Percentiles rank a stretch among this genome's conserved stretches.
phyloP scores from a whole-genome alignment of 345 rosid genomes.

The Eucalyptus leucophloia region DNA sequence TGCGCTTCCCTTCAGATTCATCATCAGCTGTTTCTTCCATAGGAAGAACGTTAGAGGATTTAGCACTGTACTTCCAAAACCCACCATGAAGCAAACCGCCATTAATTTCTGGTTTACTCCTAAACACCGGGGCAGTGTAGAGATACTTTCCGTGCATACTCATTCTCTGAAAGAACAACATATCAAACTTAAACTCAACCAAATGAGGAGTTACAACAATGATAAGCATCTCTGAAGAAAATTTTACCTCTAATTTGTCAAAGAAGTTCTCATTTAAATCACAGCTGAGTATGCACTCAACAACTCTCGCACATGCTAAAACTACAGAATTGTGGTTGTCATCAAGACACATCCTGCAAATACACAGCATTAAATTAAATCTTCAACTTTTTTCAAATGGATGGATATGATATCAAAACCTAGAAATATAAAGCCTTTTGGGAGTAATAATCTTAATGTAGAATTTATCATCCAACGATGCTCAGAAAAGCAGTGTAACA shows the following conservation, averaged over 20 bases:
- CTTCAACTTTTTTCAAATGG: neutral
- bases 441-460: neutral
- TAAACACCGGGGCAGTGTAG: constrained; percentile 70
- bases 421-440: neutral
- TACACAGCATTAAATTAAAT: neutral
- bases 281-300: constrained; percentile 56
- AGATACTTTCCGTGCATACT: constrained; percentile 25
- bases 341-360: constrained; percentile 73
- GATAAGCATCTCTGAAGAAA: neutral
- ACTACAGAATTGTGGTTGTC: constrained; percentile 81
- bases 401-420: neutral
- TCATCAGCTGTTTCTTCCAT: constrained; percentile 30
- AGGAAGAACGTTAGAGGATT: constrained; percentile 59
- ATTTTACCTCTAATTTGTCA: constrained; percentile 60
- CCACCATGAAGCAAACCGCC: constrained; percentile 76
- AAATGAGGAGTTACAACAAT: neutral
- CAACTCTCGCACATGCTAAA: constrained; percentile 57
- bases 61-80: constrained; percentile 92
- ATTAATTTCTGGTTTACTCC: constrained; percentile 71
- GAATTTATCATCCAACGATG: neutral
- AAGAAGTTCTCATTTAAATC: constrained; percentile 51
- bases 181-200: neutral
- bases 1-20: constrained; percentile 43
- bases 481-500: neutral
- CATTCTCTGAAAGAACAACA: constrained; percentile 30